Evolutionary conservation across 768 basidiomycete species (phyloP).

Genomic region (Macrolepiota fuliginosa): DNA sequence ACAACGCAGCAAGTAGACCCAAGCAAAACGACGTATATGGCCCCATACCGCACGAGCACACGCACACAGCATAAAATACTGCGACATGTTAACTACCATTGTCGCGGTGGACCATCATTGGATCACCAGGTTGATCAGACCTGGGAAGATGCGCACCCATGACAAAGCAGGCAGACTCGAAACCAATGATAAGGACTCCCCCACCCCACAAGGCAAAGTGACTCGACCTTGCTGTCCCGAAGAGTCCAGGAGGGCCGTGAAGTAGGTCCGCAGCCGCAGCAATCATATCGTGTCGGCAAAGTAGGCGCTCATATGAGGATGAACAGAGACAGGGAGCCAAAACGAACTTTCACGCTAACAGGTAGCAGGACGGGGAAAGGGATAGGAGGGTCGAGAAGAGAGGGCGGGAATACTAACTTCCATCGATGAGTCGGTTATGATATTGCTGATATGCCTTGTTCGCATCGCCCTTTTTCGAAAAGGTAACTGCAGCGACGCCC

Average conservation of each 20-base stretch:
- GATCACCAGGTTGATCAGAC: conserved; percentile 40
- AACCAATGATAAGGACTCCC: conserved; percentile 1
- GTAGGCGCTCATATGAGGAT: neutral
- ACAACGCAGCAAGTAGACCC: neutral
- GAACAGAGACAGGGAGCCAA: conserved; percentile 45
- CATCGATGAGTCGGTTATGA: conserved; percentile 99
- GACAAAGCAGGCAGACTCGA: conserved; percentile 1
- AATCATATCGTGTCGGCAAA: neutral
- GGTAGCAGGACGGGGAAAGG: conserved; percentile 20
- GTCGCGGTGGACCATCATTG: neutral
- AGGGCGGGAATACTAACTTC: conserved; percentile 91
- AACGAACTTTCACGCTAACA: conserved; percentile 30
- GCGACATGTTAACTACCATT: neutral
- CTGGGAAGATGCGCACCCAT: conserved; percentile 25
- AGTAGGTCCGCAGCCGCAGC: neutral
- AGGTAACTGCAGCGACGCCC: conserved; percentile 85
- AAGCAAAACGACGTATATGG: neutral
- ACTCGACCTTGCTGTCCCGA: neutral
- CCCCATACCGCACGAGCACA: no score
- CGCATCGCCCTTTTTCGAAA: conserved; percentile 84
- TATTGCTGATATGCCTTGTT: conserved; percentile 91
- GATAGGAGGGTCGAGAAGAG: conserved; percentile 40
- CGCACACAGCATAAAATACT: no score
- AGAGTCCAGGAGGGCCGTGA: neutral
- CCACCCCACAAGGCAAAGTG: neutral